Conservation (phyloP, 176 grass and related monocot species). For the Canna indica region DNA sequence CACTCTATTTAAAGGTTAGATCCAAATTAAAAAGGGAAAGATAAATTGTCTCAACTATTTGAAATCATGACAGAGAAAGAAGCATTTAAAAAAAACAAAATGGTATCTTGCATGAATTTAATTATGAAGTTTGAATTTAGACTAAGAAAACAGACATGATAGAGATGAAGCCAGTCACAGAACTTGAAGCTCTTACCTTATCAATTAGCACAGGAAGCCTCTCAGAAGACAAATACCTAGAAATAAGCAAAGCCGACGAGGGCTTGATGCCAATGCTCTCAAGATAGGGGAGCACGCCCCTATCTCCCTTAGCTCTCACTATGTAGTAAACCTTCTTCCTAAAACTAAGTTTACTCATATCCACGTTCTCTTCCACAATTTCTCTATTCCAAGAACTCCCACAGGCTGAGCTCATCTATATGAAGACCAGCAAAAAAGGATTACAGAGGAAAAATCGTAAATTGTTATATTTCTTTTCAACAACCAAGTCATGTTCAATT, state of each 20-base stretch:
- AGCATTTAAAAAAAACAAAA: no score
- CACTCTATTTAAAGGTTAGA: no score
- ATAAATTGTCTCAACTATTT: no score
- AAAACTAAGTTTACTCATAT: slow-evolving; percentile 45
- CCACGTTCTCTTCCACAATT: slow-evolving; percentile 11
- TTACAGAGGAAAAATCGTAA: background rate
- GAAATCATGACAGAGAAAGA: no score
- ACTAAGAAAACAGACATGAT: background rate
- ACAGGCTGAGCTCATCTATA: slow-evolving; percentile 56
- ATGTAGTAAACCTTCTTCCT: slow-evolving; percentile 77
- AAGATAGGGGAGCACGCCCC: slow-evolving; percentile 50
- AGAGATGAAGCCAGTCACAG: background rate
- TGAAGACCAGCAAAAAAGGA: background rate
- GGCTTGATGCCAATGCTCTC: slow-evolving; percentile 71
- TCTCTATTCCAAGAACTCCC: slow-evolving; percentile 59
- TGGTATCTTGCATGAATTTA: no score
- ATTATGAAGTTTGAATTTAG: no score
- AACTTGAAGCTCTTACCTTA: slow-evolving; percentile 28
- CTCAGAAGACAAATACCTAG: slow-evolving; percentile 40
- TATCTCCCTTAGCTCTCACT: slow-evolving; percentile 61
- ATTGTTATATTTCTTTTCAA: background rate
- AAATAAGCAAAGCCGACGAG: slow-evolving; percentile 66
- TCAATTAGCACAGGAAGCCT: slow-evolving; percentile 49
- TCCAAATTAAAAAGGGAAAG: no score
- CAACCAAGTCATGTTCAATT: background rate